Evolutionary conservation across 306 rosid species (phyloP).

Genomic region (Betula pendula): DNA sequence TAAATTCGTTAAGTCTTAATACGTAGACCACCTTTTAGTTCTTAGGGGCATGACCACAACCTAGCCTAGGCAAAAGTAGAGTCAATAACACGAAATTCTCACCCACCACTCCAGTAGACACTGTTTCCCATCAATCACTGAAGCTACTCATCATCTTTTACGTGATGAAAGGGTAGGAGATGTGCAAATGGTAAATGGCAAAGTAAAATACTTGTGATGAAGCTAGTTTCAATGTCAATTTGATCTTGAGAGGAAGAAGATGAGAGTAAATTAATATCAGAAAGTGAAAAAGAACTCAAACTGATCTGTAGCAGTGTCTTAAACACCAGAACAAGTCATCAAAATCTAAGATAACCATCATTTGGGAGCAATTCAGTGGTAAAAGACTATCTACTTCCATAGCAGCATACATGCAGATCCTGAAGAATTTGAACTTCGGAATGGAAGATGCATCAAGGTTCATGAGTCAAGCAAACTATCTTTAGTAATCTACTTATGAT

Average conservation of each 20-base stretch:
- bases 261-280: not conserved
- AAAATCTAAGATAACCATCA: not conserved
- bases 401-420: not conserved
- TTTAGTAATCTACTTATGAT: not conserved
- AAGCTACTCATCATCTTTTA: not conserved
- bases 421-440: not conserved
- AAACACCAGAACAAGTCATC: not conserved
- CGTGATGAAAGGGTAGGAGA: not conserved
- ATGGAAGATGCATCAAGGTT: not conserved
- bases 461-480: not conserved
- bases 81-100: too few relatives aligned
- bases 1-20: too few relatives aligned
- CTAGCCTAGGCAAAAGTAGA: too few relatives aligned
- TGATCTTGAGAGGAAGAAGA: not conserved
- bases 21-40: too few relatives aligned
- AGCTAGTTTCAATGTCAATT: too few relatives aligned
- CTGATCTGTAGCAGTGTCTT: not conserved
- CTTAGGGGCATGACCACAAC: too few relatives aligned
- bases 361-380: not conserved
- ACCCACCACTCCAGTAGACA: too few relatives aligned
- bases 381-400: not conserved
- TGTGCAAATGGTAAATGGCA: not conserved
- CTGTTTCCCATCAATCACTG: too few relatives aligned
- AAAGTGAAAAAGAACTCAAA: too few relatives aligned
- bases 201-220: not conserved